Conservation (phyloP, 495 filamentous ascomycete species). For the Neurospora terricola region DNA sequence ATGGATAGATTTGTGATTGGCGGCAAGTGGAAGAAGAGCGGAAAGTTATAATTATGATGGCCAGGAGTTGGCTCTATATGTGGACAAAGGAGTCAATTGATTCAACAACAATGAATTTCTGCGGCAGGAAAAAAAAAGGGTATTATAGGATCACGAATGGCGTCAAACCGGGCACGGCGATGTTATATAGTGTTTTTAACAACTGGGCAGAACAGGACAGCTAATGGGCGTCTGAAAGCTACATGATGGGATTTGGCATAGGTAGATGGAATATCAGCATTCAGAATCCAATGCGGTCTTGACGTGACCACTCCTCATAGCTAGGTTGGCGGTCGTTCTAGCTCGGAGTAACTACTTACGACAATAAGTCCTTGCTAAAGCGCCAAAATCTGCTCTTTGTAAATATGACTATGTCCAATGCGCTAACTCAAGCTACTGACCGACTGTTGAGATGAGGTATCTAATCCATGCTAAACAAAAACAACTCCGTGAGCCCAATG, state of each 20-base stretch:
- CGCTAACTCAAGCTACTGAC: neutral
- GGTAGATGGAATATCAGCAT: neutral
- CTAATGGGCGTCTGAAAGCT: neutral
- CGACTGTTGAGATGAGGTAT: neutral
- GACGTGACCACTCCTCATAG: neutral
- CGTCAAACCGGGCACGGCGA: neutral
- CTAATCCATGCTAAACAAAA: neutral
- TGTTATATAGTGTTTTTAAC: neutral
- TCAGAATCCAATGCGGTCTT: neutral
- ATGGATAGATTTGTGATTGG: too few species aligned
- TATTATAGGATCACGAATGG: neutral
- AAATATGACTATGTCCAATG: neutral
- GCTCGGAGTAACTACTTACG: too few species aligned
- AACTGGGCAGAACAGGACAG: neutral
- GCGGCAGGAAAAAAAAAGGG: neutral
- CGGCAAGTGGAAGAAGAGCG: too few species aligned
- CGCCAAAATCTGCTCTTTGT: too few species aligned
- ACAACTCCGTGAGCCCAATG: slow-evolving; percentile 11
- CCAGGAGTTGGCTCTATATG: too few species aligned
- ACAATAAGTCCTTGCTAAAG: too few species aligned
- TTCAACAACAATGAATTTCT: neutral
- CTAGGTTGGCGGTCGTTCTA: neutral
- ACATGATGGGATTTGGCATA: neutral
- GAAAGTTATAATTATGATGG: neutral
- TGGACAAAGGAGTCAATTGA: neutral